Evolutionary conservation across 2,329 filamentous ascomycete genomes (phyloP), one percentile per base, ranked within the genome.

Genomic region (Xylaria sp.): DNA sequence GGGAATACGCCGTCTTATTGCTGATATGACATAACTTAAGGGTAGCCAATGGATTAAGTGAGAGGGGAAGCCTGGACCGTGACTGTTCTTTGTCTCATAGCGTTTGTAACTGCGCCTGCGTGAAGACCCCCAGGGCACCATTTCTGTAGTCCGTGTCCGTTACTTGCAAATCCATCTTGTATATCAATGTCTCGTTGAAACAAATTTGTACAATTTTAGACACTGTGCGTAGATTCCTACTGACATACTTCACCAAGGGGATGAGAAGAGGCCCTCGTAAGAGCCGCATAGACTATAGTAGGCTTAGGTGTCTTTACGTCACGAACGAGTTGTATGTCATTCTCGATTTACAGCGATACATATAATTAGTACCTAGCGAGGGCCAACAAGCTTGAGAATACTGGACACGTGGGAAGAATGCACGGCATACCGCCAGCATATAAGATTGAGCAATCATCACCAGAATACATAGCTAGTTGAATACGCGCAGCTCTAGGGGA

Each of bases 11-110:
- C 44, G 53, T 51, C n/a, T n/a, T 62, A 36, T 27, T 65, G 61
- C 63, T 67, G 56, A 56, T 63, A 65, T 65, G 53, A 61, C 57
- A 67, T 63, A 61, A 33, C 13, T 50, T 13, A 57, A 45, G 10
- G 22, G 25, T 38, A 31, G 33, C 65, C 42, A 63, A 63, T 60
- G 50, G 31, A 39, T 22, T 42, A 53, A 36, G 29, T 27, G 25
- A 63, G 39, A 47, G 39, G 47, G 45, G n/a, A 39, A 53, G 25
- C n/a, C 59, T 57, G 59, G 66, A 9, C 60, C 31, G 20, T 62
- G 42, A 33, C 27, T 59, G 33, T 56, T 62, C 61, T 64, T 64
- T 70, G 68, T 70, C 61, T 69, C 66, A 61, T 66, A 55, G 66
- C 63, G 68, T 70, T 70, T 70, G 66, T 47, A 60, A 54, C 31